Percentiles rank a stretch among this genome's conserved stretches.
phyloP scores from a whole-genome alignment of 768 basidiomycete species.

The Russula abietina region DNA sequence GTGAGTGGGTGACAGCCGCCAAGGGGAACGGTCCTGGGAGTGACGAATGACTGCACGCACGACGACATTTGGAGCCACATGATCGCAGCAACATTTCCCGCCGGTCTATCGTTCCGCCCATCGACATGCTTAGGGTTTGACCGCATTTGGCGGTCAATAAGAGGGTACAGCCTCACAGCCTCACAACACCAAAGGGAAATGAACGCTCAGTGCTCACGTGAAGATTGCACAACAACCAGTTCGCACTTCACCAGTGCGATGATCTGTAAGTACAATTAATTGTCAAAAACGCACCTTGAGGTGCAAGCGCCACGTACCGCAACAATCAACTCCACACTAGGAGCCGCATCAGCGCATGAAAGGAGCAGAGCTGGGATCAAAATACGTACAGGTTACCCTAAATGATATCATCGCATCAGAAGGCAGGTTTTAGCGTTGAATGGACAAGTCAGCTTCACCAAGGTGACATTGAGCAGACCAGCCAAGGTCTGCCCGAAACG shows the following conservation, averaged over 20 bases:
- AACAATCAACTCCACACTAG: conserved; percentile 41
- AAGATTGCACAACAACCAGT: conserved; percentile 41
- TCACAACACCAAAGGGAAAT: neutral
- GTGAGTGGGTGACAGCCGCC: no score
- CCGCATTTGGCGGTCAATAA: neutral
- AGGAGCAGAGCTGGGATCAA: neutral
- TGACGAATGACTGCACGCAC: no score
- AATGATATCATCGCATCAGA: neutral
- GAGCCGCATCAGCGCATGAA: neutral
- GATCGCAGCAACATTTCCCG: no score
- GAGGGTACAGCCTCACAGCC: neutral
- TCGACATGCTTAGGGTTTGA: no score
- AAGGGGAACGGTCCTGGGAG: neutral
- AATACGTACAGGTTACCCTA: conserved; percentile 31
- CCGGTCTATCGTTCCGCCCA: neutral
- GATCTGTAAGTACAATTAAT: conserved; percentile 32
- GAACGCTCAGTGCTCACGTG: conserved; percentile 37
- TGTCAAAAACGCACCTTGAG: neutral
- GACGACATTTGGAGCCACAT: no score
- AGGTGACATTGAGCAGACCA: conserved; percentile 78
- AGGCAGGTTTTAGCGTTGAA: neutral
- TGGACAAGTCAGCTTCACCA: conserved; percentile 38
- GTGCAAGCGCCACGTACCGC: conserved; percentile 30
- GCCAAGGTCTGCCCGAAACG: conserved; percentile 80
- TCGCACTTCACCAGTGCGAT: conserved; percentile 43